Conservation (phyloP, 1,284 basidiomycete species). For the Agaricales sp. region DNA sequence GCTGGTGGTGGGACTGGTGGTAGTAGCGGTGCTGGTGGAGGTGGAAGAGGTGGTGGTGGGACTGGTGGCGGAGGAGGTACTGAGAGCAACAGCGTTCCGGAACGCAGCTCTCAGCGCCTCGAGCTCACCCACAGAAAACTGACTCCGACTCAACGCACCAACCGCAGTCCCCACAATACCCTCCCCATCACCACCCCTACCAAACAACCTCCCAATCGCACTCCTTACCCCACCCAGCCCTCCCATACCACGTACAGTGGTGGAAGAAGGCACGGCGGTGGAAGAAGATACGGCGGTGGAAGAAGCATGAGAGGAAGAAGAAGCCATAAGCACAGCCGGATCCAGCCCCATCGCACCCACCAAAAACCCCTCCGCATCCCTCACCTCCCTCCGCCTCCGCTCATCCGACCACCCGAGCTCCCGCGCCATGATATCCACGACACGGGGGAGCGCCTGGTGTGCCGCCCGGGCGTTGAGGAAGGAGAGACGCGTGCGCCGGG, state of each 20-base stretch:
- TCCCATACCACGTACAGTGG: background rate
- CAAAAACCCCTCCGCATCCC: conserved; percentile 54
- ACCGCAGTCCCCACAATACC: conserved; percentile 12
- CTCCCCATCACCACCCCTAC: conserved; percentile 7
- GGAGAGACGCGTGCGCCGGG: conserved; percentile 82
- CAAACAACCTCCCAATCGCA: conserved; percentile 14
- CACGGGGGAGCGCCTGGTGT: conserved; percentile 74
- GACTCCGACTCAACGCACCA: conserved; percentile 32
- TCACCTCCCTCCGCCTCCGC: conserved; percentile 53
- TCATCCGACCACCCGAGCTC: conserved; percentile 70
- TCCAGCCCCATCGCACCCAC: conserved; percentile 63
- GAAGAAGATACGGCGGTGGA: background rate
- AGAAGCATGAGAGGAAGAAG: background rate
- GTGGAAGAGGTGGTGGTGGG: too few relatives aligned
- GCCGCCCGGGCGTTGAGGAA: conserved; percentile 92
- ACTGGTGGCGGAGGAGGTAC: too few relatives aligned
- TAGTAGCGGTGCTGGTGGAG: too few relatives aligned
- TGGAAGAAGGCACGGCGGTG: background rate
- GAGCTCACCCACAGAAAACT: conserved; percentile 52
- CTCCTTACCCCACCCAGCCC: background rate
- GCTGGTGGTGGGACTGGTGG: too few relatives aligned
- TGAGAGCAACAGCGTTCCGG: conserved; percentile 15
- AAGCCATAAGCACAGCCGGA: conserved; percentile 14
- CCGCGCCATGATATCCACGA: conserved; percentile 87
- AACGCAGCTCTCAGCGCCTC: conserved; percentile 52